phyloP scores from a whole-genome alignment of 768 basidiomycete species.

The Pisolithus orientalis region DNA sequence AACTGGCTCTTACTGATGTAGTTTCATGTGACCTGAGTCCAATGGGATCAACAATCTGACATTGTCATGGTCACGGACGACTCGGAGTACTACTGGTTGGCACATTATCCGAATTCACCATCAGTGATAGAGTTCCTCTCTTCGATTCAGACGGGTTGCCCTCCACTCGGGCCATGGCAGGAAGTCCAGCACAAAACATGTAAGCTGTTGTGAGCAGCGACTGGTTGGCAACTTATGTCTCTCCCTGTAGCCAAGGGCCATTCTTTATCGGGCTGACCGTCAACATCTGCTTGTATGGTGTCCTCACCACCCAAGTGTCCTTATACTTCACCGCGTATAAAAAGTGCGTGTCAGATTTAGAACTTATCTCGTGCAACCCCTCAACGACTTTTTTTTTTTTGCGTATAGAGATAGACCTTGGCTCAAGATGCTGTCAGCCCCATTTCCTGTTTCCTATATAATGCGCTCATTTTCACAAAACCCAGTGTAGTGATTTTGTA shows the following conservation, averaged over 20 bases:
- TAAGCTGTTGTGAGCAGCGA: not conserved
- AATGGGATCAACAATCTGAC: too few species aligned
- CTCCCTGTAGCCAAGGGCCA: not conserved
- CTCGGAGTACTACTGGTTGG: too few species aligned
- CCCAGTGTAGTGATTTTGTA: not conserved
- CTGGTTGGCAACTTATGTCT: not conserved
- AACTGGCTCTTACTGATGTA: too few species aligned
- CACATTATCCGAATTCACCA: too few species aligned
- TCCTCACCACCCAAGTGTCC: not conserved
- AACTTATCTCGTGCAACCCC: too few species aligned
- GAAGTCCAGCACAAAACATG: not conserved
- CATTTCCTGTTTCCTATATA: not conserved
- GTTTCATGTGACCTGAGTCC: too few species aligned
- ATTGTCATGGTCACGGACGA: too few species aligned
- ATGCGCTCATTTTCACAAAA: not conserved
- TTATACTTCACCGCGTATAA: not conserved
- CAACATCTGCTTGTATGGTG: not conserved
- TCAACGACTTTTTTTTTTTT: too few species aligned
- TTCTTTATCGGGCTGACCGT: not conserved
- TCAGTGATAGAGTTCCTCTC: too few species aligned
- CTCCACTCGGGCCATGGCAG: not conserved
- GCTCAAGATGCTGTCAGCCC: not conserved
- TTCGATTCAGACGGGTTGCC: too few species aligned
- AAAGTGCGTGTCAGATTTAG: not conserved
- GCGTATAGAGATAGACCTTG: not conserved